phyloP scores from a whole-genome alignment of 371 early-diverging fungal genomes.

The Zychaea mexicana region DNA sequence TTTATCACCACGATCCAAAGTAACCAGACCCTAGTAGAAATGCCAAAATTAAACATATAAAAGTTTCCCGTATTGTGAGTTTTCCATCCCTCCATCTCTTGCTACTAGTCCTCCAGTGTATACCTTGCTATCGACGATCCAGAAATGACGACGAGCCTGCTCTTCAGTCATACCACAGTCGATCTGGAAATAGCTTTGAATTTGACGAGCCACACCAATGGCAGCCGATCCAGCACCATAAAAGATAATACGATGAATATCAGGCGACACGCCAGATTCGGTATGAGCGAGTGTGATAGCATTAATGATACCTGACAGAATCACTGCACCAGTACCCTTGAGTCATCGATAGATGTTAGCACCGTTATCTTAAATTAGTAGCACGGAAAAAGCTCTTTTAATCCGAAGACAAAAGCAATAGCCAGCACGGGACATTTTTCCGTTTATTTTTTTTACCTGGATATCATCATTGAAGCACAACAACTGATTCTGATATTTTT shows the following conservation, averaged over 20 bases:
- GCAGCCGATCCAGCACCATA: slow-evolving; percentile 90
- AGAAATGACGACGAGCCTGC: slow-evolving; percentile 77
- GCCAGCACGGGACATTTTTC: neutral
- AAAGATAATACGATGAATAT: slow-evolving; percentile 85
- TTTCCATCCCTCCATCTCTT: neutral
- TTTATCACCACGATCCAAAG: slow-evolving; percentile 85
- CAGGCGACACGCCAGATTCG: slow-evolving; percentile 58
- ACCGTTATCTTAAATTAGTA: too few species aligned
- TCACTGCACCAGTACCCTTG: slow-evolving; percentile 86
- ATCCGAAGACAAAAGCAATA: neutral
- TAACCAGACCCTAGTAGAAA: slow-evolving; percentile 63
- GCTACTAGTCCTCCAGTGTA: neutral
- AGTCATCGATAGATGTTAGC: too few species aligned
- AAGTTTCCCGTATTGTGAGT: neutral
- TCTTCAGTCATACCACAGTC: slow-evolving; percentile 71
- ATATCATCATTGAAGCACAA: slow-evolving; percentile 78
- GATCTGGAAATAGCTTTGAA: slow-evolving; percentile 74
- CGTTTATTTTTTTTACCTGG: slow-evolving; percentile 16
- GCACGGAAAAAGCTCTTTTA: neutral
- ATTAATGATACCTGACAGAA: slow-evolving; percentile 89
- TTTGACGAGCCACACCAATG: slow-evolving; percentile 88
- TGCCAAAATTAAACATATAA: neutral
- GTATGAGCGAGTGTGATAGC: slow-evolving; percentile 67
- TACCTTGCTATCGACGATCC: slow-evolving; percentile 84
- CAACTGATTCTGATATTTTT: slow-evolving; percentile 66